These are phyloP conservation scores for Rhexocercosporidium sp. DNA, from an alignment of 2,329 filamentous ascomycete species.

Conservation along the genomic window DNA sequence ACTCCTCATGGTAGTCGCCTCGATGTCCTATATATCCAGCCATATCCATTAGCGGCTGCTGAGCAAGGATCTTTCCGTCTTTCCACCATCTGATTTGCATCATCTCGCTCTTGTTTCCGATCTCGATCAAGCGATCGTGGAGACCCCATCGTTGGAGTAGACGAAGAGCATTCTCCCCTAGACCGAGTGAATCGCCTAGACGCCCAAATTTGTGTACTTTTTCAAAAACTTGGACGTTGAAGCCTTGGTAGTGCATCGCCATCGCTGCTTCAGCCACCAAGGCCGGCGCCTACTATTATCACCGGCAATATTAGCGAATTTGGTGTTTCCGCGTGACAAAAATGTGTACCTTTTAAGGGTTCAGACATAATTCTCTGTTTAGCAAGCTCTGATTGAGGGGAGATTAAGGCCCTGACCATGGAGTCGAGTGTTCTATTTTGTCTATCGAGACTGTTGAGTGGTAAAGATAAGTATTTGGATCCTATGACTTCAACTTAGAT, in stretches of 20 bases:
- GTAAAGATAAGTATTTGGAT: background rate
- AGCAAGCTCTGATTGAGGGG: no score
- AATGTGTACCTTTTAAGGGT: slow-evolving; percentile 27
- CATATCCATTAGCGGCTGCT: slow-evolving; percentile 57
- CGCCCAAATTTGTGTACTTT: slow-evolving; percentile 50
- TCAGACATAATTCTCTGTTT: slow-evolving; percentile 9
- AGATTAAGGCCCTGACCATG: no score
- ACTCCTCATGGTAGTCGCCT: slow-evolving; percentile 51
- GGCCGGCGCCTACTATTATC: slow-evolving; percentile 55
- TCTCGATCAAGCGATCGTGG: slow-evolving; percentile 47
- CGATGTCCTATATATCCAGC: slow-evolving; percentile 53
- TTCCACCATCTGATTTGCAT: slow-evolving; percentile 56
- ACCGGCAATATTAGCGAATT: slow-evolving; percentile 41
- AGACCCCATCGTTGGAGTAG: slow-evolving; percentile 53
- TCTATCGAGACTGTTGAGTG: background rate
- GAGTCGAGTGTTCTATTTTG: no score
- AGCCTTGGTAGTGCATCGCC: slow-evolving; percentile 53
- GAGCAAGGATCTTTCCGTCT: slow-evolving; percentile 52
- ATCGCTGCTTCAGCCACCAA: slow-evolving; percentile 55
- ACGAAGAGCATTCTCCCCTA: slow-evolving; percentile 54
- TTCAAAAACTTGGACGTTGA: slow-evolving; percentile 49
- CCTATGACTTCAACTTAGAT: background rate
- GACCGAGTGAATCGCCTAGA: slow-evolving; percentile 51
- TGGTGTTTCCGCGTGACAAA: no score
- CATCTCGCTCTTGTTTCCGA: slow-evolving; percentile 52